Conservation (phyloP, 331 rosid species). For the Stylosanthes scabra region DNA sequence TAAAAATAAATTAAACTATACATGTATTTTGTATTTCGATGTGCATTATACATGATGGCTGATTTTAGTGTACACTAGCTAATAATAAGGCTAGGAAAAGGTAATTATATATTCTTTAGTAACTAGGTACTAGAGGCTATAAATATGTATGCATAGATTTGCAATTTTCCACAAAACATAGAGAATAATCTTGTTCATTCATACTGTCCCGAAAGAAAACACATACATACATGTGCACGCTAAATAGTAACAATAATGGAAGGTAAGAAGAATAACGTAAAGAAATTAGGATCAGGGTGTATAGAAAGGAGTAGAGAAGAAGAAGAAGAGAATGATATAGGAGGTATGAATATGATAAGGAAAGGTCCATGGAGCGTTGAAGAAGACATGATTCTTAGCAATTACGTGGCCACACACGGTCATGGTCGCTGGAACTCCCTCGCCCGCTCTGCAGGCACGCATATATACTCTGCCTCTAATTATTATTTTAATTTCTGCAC, state of each 20-base stretch:
- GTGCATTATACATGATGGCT: too few relatives aligned
- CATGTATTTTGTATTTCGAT: too few relatives aligned
- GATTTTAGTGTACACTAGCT: too few relatives aligned
- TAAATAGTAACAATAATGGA: not conserved
- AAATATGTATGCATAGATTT: not conserved
- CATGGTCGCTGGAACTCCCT: conserved; percentile 76
- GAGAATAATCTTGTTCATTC: not conserved
- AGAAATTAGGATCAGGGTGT: not conserved
- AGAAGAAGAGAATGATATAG: conserved; percentile 34
- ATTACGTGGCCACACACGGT: conserved; percentile 60
- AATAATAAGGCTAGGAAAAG: too few relatives aligned
- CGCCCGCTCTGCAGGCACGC: conserved; percentile 65
- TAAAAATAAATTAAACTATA: too few relatives aligned
- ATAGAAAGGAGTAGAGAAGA: too few relatives aligned
- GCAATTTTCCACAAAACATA: not conserved
- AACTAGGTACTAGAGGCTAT: not conserved
- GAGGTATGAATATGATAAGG: too few relatives aligned
- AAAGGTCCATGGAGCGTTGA: conserved; percentile 85
- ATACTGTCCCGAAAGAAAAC: not conserved
- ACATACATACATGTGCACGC: not conserved
- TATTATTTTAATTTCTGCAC: too few relatives aligned
- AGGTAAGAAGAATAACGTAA: not conserved
- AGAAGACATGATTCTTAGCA: conserved; percentile 63
- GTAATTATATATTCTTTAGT: too few relatives aligned
- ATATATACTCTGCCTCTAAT: not conserved